Percentiles rank a stretch among this genome's conserved stretches.
Evolutionary conservation across 2,329 filamentous ascomycete species (phyloP).

Genomic region (Calonectria hongkongensis): DNA sequence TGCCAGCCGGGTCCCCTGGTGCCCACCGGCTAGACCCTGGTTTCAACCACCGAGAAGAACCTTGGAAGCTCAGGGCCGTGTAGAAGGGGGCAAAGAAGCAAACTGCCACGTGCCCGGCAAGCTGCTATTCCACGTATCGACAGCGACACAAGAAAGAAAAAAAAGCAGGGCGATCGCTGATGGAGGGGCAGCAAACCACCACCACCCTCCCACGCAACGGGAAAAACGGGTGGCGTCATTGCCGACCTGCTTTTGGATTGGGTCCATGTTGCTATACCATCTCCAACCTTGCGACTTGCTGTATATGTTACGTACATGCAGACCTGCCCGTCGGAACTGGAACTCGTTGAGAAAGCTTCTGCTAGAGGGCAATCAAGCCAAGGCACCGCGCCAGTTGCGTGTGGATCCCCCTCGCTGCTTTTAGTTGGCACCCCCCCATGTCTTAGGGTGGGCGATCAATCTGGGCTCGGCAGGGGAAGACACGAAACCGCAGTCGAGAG

Average conservation of each 20-base stretch:
- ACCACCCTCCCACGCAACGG: slow-evolving; percentile 12
- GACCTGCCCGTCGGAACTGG: slow-evolving; percentile 33
- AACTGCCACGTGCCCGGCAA: slow-evolving; percentile 25
- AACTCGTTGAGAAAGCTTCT: slow-evolving; percentile 52
- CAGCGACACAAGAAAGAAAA: background rate
- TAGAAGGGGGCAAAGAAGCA: background rate
- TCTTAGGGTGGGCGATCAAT: slow-evolving; percentile 39
- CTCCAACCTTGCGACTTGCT: slow-evolving; percentile 5
- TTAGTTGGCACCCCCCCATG: slow-evolving; percentile 29
- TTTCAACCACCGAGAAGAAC: slow-evolving; percentile 4
- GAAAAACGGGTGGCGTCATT: slow-evolving; percentile 24
- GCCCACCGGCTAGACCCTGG: slow-evolving; percentile 24
- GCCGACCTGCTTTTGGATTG: background rate
- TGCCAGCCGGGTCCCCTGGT: background rate
- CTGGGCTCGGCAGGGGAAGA: slow-evolving; percentile 39
- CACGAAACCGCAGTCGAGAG: slow-evolving; percentile 5
- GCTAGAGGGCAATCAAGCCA: slow-evolving; percentile 7
- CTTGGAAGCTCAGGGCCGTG: slow-evolving; percentile 16
- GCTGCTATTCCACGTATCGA: slow-evolving; percentile 11
- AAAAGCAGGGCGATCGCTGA: background rate
- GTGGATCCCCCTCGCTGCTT: slow-evolving; percentile 33
- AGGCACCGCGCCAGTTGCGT: slow-evolving; percentile 15
- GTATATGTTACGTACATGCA: slow-evolving; percentile 24
- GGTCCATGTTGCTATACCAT: slow-evolving; percentile 16
- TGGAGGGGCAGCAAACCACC: slow-evolving; percentile 16